A percentile compares a stretch with the other conserved stretches of the same genome.
Evolutionary conservation across 345 rosid species (phyloP).

Genomic region (Dipteronia sinensis): DNA sequence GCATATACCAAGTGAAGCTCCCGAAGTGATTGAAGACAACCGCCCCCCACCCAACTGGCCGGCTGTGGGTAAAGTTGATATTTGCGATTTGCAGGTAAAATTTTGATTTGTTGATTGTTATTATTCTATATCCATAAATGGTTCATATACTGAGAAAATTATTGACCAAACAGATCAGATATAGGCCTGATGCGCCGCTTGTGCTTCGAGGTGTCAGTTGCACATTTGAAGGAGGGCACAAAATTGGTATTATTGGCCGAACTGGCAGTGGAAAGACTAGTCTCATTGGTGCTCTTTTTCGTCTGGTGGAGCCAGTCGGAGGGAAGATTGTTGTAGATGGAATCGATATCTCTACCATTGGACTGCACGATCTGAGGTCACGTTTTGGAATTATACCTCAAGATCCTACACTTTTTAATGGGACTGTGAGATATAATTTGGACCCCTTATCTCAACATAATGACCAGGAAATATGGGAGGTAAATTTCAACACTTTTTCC

Average conservation of each 20-base stretch:
- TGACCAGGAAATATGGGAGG: slow-evolving; percentile 96
- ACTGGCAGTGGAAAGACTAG: slow-evolving; percentile 98
- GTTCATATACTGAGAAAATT: slow-evolving; percentile 12
- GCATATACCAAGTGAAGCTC: slow-evolving; percentile 88
- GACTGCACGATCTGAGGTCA: slow-evolving; percentile 87
- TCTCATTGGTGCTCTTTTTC: slow-evolving; percentile 84
- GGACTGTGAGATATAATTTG: slow-evolving; percentile 88
- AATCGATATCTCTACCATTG: slow-evolving; percentile 69
- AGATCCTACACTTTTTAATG: slow-evolving; percentile 91
- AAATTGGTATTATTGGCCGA: slow-evolving; percentile 91
- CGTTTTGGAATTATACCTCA: slow-evolving; percentile 94
- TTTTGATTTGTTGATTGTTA: neutral
- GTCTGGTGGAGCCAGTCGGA: slow-evolving; percentile 84
- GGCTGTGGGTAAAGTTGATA: slow-evolving; percentile 73
- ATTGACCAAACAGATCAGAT: slow-evolving; percentile 61
- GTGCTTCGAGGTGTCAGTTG: slow-evolving; percentile 88
- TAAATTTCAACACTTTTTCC: slow-evolving; percentile 18
- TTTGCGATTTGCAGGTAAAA: slow-evolving; percentile 73
- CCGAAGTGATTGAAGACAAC: slow-evolving; percentile 69
- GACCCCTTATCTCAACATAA: slow-evolving; percentile 76
- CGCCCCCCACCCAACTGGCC: slow-evolving; percentile 87
- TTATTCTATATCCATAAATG: neutral
- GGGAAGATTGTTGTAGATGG: slow-evolving; percentile 87
- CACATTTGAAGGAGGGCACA: slow-evolving; percentile 83
- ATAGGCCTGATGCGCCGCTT: slow-evolving; percentile 64